Evolutionary conservation across 2,329 filamentous ascomycete genomes (phyloP).

Genomic region (Orbilia oligospora): DNA sequence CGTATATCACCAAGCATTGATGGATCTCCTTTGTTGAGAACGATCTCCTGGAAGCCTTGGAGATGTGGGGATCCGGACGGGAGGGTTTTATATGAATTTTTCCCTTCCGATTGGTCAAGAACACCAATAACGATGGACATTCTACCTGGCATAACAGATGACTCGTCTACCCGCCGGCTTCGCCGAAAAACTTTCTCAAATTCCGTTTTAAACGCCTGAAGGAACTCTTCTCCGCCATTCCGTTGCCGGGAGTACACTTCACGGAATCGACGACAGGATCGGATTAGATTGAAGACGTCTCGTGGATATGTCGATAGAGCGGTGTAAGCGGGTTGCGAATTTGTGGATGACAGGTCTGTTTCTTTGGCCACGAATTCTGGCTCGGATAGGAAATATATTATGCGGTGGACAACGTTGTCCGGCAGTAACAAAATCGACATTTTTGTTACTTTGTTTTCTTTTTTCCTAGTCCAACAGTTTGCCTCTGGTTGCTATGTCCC

Average conservation of each 20-base stretch:
- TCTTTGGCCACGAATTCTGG: conserved; percentile 57
- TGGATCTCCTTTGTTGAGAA: conserved; percentile 57
- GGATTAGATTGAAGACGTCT: conserved; percentile 59
- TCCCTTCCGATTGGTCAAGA: conserved; percentile 60
- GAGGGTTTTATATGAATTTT: conserved; percentile 60
- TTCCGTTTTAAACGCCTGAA: conserved; percentile 56
- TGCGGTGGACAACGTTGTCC: conserved; percentile 55
- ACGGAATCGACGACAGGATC: conserved; percentile 58
- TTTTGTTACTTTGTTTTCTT: conserved; percentile 43
- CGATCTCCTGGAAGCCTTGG: conserved; percentile 58
- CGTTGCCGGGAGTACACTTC: conserved; percentile 42
- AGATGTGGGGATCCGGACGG: conserved; percentile 56
- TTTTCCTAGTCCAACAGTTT: conserved; percentile 24
- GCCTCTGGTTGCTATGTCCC: conserved; percentile 30
- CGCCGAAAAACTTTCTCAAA: conserved; percentile 60
- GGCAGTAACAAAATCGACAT: conserved; percentile 59
- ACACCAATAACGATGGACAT: conserved; percentile 61
- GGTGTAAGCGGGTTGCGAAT: conserved; percentile 57
- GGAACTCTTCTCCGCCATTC: conserved; percentile 45
- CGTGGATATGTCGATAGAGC: conserved; percentile 55
- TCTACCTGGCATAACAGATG: conserved; percentile 61
- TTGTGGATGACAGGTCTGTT: conserved; percentile 45
- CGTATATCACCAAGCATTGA: conserved; percentile 61
- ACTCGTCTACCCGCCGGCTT: conserved; percentile 58
- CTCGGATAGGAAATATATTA: conserved; percentile 59